Evolutionary conservation across 176 grass and related monocot species (phyloP), one percentile per base, ranked within the genome.

Genomic region (Tuctoria greenei): DNA sequence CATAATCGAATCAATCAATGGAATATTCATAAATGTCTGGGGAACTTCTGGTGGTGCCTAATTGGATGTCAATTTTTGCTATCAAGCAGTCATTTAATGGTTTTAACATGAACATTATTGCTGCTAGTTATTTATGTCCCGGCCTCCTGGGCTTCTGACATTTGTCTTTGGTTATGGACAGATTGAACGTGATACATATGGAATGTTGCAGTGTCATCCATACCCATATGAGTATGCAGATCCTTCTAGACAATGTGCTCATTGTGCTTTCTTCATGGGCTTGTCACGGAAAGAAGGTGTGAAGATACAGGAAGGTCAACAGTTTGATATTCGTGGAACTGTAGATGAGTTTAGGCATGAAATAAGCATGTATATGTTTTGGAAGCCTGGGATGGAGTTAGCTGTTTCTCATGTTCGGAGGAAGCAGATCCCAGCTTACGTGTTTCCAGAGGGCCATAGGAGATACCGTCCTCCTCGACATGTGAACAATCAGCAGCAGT

Each of bases 251-350:
- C 87, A 85, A 11, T 87, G 92, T 79, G 75, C 96, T 23, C 96
- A 99, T 78, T 92, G 96, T 83, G 96, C 96, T 42, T 95, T 95
- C 69, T 99, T 95, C 72, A 99, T 99, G 96, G 96, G 96, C 16
- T 86, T 99, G 80, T 83, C 86, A 71, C 83, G 96, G 71, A 99
- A 99, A 79, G 86, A 95, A 85, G 91, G 91, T 21, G 95, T 92
- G 21, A 84, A 87, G 74, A 86, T 92, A 89, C 87, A 92, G 64
- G 95, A 94, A 86, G 96, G 96, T 23, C 96, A 99, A 76, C 91
- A 92, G 56, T 99, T 99, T 68, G 96, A 99, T 90, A 99, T 99
- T 62, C 96, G 96, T 71, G 85, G 82, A 46, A 99, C 96, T 9
- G 96, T 99, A 42, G 96, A 99, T 20, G 96, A 99, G 69, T 99